Percentiles rank a stretch among this genome's conserved stretches.
These are phyloP conservation scores for Mycena vitilis DNA, from an alignment of 768 basidiomycete species.

Conservation along the genomic window DNA sequence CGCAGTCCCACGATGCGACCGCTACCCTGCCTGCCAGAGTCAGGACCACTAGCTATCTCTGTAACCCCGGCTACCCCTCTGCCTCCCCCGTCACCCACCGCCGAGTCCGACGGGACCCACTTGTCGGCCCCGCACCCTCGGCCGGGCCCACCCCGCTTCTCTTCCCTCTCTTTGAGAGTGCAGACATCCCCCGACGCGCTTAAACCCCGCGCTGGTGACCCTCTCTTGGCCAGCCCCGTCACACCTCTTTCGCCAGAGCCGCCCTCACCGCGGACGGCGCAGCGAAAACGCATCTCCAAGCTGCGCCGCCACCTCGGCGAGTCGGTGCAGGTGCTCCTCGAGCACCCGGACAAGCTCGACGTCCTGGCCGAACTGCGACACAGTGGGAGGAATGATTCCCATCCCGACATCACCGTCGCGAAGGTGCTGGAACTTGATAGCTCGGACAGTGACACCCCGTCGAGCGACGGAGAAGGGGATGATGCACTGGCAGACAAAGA, in stretches of 20 bases:
- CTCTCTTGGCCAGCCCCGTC: slow-evolving; percentile 3
- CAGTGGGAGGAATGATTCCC: slow-evolving; percentile 9
- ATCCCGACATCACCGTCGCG: slow-evolving; percentile 1
- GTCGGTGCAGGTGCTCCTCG: slow-evolving; percentile 36
- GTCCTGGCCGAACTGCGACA: slow-evolving; percentile 21
- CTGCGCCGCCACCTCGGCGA: slow-evolving; percentile 44
- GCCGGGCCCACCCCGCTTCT: slow-evolving; percentile 15
- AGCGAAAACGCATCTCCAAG: slow-evolving; percentile 38
- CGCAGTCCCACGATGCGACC: slow-evolving; percentile 23
- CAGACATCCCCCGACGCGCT: slow-evolving; percentile 25
- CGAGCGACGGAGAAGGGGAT: slow-evolving; percentile 18
- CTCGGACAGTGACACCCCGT: slow-evolving; percentile 25
- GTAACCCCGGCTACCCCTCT: slow-evolving; percentile 27
- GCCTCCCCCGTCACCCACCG: slow-evolving; percentile 16
- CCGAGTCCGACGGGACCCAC: slow-evolving; percentile 3
- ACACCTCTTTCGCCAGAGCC: slow-evolving; percentile 32
- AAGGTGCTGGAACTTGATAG: slow-evolving; percentile 14
- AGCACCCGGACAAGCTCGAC: slow-evolving; percentile 11
- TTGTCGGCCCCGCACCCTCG: slow-evolving; percentile 8
- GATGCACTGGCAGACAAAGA: neutral
- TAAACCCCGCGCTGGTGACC: neutral
- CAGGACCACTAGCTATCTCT: slow-evolving; percentile 16
- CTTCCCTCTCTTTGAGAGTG: slow-evolving; percentile 22
- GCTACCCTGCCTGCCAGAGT: slow-evolving; percentile 28
- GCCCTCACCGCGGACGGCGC: slow-evolving; percentile 38